Evolutionary conservation across 129 eudicot genomes (phyloP).

Genomic region (Tagetes erecta): DNA sequence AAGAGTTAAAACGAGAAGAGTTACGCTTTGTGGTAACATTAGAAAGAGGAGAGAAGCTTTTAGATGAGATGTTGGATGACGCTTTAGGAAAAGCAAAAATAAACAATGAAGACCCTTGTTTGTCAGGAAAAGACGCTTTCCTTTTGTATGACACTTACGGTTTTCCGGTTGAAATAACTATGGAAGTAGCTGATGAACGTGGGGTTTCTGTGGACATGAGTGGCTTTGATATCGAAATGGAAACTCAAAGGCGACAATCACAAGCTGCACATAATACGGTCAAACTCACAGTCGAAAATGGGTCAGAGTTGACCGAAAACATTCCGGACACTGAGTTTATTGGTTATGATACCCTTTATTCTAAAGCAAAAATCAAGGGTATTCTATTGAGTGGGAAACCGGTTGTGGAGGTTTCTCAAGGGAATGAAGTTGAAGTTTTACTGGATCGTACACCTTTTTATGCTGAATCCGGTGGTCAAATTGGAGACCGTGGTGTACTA

Average conservation of each 20-base stretch:
- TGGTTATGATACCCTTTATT: constrained; percentile 67
- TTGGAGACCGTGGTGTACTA: constrained; percentile 81
- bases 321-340: constrained; percentile 71
- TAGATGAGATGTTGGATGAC: constrained; percentile 64
- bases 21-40: constrained; percentile 67
- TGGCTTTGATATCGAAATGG: constrained; percentile 84
- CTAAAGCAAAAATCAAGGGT: constrained; percentile 69
- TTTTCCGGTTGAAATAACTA: constrained; percentile 89
- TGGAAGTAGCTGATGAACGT: constrained; percentile 76
- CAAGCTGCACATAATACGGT: constrained; percentile 93
- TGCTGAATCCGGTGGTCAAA: constrained; percentile 99
- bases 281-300: constrained; percentile 74
- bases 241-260: constrained; percentile 86
- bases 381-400: constrained; percentile 71
- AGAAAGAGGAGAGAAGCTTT: constrained; percentile 89
- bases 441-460: constrained; percentile 84
- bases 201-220: constrained; percentile 73
- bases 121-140: constrained; percentile 91
- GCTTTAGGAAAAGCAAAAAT: constrained; percentile 44
- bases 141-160: constrained; percentile 81
- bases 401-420: constrained; percentile 63
- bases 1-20: constrained; percentile 80
- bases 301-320: constrained; percentile 55
- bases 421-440: constrained; percentile 82
- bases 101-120: constrained; percentile 38